Evolutionary conservation across 2,329 filamentous ascomycete species (phyloP).

Genomic region (Bertia moriformis): DNA sequence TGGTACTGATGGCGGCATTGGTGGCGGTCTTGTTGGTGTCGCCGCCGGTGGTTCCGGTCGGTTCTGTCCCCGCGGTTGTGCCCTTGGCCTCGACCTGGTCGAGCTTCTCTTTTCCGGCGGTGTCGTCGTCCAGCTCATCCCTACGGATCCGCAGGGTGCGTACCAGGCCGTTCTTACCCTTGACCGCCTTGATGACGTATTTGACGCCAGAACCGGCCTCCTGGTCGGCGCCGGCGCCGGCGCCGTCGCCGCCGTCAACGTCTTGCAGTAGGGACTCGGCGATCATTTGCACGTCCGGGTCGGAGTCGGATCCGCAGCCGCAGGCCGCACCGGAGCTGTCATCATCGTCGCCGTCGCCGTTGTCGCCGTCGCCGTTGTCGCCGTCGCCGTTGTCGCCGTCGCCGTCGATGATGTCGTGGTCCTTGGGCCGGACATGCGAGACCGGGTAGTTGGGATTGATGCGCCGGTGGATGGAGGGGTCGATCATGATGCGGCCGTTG

Average conservation of each 20-base stretch:
- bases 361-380: constrained; percentile 22
- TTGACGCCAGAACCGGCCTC: constrained; percentile 4
- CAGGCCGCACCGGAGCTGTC: constrained; percentile 13
- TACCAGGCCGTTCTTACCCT: background rate
- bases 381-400: too few species aligned
- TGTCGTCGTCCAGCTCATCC: too few species aligned
- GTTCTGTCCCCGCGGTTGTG: background rate
- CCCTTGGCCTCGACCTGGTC: constrained; percentile 28
- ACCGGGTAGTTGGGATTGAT: constrained; percentile 78
- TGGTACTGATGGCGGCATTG: constrained; percentile 12
- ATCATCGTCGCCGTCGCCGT: constrained; percentile 18
- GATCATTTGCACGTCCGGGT: constrained; percentile 21
- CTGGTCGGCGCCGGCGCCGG: constrained; percentile 9
- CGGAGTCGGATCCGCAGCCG: constrained; percentile 35
- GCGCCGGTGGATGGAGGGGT: constrained; percentile 66
- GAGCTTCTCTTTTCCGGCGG: constrained; percentile 29
- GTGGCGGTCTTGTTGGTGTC: constrained; percentile 7
- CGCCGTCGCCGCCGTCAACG: constrained; percentile 6
- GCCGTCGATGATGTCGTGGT: constrained; percentile 37
- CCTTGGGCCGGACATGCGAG: constrained; percentile 59
- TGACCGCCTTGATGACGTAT: constrained; percentile 25
- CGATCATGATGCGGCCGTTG: constrained; percentile 77
- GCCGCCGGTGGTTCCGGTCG: background rate
- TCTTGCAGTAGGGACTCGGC: constrained; percentile 13
- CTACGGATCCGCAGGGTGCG: background rate